Evolutionary conservation across 768 basidiomycete genomes (phyloP), one percentile per base, ranked within the genome.

Genomic region (Terana coerulea): DNA sequence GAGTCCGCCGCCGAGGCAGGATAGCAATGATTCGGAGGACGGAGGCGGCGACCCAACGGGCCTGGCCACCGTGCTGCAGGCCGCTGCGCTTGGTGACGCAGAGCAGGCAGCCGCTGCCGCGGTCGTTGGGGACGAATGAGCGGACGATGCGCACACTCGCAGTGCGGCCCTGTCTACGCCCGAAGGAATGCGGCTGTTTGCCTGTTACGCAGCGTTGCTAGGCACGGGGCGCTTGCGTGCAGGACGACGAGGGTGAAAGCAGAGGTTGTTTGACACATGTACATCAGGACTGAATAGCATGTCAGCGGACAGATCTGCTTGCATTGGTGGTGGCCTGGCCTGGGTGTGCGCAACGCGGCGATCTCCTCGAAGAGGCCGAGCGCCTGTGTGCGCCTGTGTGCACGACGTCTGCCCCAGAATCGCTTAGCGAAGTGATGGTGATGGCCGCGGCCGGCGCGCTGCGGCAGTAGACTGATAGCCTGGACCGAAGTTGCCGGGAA

Each of bases 1-100:
- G 10, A 39, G 19, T 15, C 68, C 69, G 54, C 69, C 66, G n/a
- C 59, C 61, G 28, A 55, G 63, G 43, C 52, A 55, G 21, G 59
- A 46, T 22, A 63, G 59, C 44, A 48, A 51, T 33, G 62, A 60
- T 17, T 62, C 56, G 1, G 59, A 33, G 17, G 64, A 61, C 39
- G 67, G 61, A 5, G 53, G 54, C 35, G 65, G 56, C 3, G 68
- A 64, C 55, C 67, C 67, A 15, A 57, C 59, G 14, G 65, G 64
- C 12, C n/a, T 68, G 9, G 67, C 63, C 1, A 62, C 67, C n/a
- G 62, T 67, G 2, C 22, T 72, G 11, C 64, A 69, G 51, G 69
- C 67, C 1, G 59, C 63, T 22, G 59, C 56, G 21, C 51, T 48
- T 30, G 64, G 58, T 21, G 53, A 60, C 33, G 25, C 62, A 22